These are phyloP conservation scores for Suillus placidus DNA, from an alignment of 768 basidiomycete genomes.

Conservation along the genomic window DNA sequence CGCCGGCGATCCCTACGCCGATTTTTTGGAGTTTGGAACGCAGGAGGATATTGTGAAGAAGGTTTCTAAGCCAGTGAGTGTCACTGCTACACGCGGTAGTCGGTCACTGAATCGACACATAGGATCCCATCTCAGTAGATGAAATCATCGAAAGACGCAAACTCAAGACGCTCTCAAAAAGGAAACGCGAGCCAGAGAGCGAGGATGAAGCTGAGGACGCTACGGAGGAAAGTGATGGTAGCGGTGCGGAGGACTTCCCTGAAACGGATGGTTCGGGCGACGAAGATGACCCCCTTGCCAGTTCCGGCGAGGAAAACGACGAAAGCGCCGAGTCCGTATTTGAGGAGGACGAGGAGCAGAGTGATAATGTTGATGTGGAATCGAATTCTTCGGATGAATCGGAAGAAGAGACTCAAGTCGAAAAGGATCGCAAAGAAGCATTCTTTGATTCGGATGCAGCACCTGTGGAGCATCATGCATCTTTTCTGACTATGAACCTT, in stretches of 20 bases:
- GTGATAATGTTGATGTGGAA: conserved; percentile 14
- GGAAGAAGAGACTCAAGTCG: conserved; percentile 58
- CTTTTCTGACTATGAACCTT: conserved; percentile 92
- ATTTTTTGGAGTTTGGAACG: conserved; percentile 47
- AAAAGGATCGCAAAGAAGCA: conserved; percentile 76
- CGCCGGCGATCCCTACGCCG: conserved; percentile 67
- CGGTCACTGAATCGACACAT: conserved; percentile 13
- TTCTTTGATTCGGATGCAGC: conserved; percentile 75
- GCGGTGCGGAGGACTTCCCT: conserved; percentile 12
- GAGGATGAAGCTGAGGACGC: conserved; percentile 43
- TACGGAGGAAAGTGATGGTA: conserved; percentile 30
- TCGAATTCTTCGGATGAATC: conserved; percentile 66
- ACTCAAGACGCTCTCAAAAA: conserved; percentile 52
- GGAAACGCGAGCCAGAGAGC: conserved; percentile 52
- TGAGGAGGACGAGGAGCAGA: conserved; percentile 40
- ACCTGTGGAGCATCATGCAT: conserved; percentile 57
- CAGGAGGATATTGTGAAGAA: conserved; percentile 64
- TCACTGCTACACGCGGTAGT: not conserved
- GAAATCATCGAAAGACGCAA: conserved; percentile 85
- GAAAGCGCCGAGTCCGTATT: conserved; percentile 32
- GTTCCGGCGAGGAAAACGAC: conserved; percentile 36
- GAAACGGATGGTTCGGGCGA: conserved; percentile 35
- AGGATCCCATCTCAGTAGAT: conserved; percentile 86
- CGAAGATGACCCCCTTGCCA: conserved; percentile 33
- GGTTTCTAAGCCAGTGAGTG: conserved; percentile 62